Evolutionary conservation across 2,329 filamentous ascomycete species (phyloP).

Genomic region (Aspergillus sclerotialis): DNA sequence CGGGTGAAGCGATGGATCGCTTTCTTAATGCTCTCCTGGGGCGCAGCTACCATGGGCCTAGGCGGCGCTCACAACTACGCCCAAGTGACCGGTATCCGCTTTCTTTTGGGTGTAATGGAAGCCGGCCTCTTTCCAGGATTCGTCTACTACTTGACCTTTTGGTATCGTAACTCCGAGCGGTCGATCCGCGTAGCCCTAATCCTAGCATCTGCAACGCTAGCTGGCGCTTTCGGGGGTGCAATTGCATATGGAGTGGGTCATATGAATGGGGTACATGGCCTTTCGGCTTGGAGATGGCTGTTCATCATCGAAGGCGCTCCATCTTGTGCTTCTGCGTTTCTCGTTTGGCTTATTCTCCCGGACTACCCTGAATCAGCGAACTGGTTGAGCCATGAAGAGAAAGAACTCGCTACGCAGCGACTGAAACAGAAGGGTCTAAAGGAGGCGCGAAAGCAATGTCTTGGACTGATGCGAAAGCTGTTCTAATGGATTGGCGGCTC

Average conservation of each 20-base stretch:
- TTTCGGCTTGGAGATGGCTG: conserved; percentile 42
- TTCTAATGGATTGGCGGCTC: conserved; percentile 44
- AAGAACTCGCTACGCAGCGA: conserved; percentile 34
- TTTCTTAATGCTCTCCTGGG: conserved; percentile 46
- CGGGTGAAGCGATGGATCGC: conserved; percentile 38
- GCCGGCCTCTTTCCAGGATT: conserved; percentile 46
- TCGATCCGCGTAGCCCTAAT: conserved; percentile 52
- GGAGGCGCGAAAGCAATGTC: conserved; percentile 35
- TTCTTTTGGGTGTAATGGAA: conserved; percentile 46
- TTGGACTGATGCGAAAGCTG: conserved; percentile 42
- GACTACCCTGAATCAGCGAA: conserved; percentile 44
- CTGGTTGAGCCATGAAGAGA: conserved; percentile 42
- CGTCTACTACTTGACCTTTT: conserved; percentile 45
- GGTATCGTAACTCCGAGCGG: conserved; percentile 51
- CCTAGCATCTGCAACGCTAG: conserved; percentile 50
- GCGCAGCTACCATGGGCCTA: conserved; percentile 42
- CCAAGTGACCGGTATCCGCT: conserved; percentile 40
- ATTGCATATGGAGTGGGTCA: conserved; percentile 47
- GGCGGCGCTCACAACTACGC: conserved; percentile 39
- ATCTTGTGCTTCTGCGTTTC: conserved; percentile 28
- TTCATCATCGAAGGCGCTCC: conserved; percentile 41
- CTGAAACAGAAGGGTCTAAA: conserved; percentile 37
- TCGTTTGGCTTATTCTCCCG: conserved; percentile 42
- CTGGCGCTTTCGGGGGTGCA: conserved; percentile 47
- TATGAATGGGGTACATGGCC: conserved; percentile 22